Conservation (phyloP, 2,329 filamentous ascomycete genomes). For the Botryotinia globosa region DNA sequence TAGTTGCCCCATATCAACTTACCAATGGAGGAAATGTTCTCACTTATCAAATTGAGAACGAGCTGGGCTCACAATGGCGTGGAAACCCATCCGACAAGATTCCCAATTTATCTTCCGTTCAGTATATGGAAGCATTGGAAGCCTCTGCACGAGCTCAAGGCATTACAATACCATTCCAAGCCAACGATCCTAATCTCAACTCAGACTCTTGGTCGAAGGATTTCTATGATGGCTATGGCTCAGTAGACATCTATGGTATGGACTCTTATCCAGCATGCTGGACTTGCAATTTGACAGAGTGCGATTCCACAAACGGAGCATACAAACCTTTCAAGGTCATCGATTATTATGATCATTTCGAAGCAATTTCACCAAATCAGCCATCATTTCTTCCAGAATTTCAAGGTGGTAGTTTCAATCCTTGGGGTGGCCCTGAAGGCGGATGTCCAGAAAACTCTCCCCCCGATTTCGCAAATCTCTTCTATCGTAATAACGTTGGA, state of each 20-base stretch:
- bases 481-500: slow-evolving; percentile 60
- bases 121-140: slow-evolving; percentile 58
- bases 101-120: slow-evolving; percentile 48
- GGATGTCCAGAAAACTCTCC: slow-evolving; percentile 49
- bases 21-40: slow-evolving; percentile 56
- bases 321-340: slow-evolving; percentile 49
- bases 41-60: slow-evolving; percentile 58
- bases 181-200: slow-evolving; percentile 60
- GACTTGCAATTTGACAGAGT: slow-evolving; percentile 61
- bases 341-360: slow-evolving; percentile 38
- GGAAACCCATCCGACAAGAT: slow-evolving; percentile 43
- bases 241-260: slow-evolving; percentile 52
- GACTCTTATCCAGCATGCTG: slow-evolving; percentile 58
- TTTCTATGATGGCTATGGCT: slow-evolving; percentile 53
- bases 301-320: slow-evolving; percentile 57
- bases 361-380: slow-evolving; percentile 36
- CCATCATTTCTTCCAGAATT: slow-evolving; percentile 56
- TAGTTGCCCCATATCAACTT: slow-evolving; percentile 52
- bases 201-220: slow-evolving; percentile 59
- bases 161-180: slow-evolving; percentile 55
- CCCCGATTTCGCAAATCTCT: slow-evolving; percentile 60
- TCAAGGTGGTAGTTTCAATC: slow-evolving; percentile 58
- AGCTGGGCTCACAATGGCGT: slow-evolving; percentile 47
- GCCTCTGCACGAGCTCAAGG: slow-evolving; percentile 52
- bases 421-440: slow-evolving; percentile 56